A percentile compares a stretch with the other conserved stretches of the same genome.
Conservation (phyloP, 1,284 basidiomycete genomes). For the Golubevia sp. region DNA sequence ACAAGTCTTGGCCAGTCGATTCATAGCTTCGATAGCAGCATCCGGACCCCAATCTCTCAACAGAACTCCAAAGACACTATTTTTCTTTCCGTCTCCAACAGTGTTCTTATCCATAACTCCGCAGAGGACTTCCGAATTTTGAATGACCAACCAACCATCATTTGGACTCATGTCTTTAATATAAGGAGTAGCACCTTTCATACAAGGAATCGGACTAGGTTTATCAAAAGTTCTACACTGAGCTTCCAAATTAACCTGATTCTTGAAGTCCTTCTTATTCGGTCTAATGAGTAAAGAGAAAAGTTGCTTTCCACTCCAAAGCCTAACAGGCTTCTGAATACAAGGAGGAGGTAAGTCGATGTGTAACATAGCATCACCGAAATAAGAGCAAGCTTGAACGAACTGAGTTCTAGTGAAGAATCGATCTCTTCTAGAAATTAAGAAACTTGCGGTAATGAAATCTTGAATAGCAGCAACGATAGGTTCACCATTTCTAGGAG, state of each 20-base stretch:
- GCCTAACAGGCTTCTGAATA: slow-evolving; percentile 86
- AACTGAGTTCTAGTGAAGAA: slow-evolving; percentile 95
- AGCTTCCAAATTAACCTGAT: slow-evolving; percentile 92
- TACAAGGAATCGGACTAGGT: slow-evolving; percentile 66
- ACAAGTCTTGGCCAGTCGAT: slow-evolving; percentile 90
- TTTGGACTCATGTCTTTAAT: slow-evolving; percentile 88
- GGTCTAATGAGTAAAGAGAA: slow-evolving; percentile 97
- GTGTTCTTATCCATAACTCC: slow-evolving; percentile 99
- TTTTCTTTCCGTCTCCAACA: slow-evolving; percentile 98
- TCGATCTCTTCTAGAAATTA: slow-evolving; percentile 87
- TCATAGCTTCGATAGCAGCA: slow-evolving; percentile 94
- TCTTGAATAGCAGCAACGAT: slow-evolving; percentile 60
- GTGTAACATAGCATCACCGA: slow-evolving; percentile 85
- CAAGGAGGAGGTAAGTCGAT: slow-evolving; percentile 95
- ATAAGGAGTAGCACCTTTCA: slow-evolving; percentile 58
- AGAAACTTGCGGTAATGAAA: slow-evolving; percentile 73
- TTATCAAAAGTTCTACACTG: slow-evolving; percentile 94
- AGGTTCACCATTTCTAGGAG: slow-evolving; percentile 53
- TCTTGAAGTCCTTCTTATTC: slow-evolving; percentile 76
- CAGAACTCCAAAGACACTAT: slow-evolving; percentile 97
- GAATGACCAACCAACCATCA: slow-evolving; percentile 95
- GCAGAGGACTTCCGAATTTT: slow-evolving; percentile 99
- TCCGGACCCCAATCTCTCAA: slow-evolving; percentile 94
- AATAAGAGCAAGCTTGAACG: slow-evolving; percentile 93
- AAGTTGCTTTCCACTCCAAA: slow-evolving; percentile 99